These are phyloP conservation scores for Saturnispora gosingensis DNA, from an alignment of 805 yeast genomes.

Conservation along the genomic window DNA sequence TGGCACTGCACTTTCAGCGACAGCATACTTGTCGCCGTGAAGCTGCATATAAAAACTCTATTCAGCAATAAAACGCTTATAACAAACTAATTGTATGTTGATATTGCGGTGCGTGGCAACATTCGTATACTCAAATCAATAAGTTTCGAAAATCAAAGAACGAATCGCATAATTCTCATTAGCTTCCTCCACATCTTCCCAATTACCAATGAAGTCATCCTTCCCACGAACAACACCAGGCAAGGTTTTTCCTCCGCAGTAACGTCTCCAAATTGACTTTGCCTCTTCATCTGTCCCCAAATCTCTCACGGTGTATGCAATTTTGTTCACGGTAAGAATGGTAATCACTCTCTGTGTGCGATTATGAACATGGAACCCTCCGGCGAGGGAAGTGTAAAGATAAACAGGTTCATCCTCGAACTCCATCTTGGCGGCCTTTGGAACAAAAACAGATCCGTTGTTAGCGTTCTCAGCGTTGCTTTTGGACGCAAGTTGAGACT, in stretches of 20 bases:
- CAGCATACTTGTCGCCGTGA: too few species aligned
- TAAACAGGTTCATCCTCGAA: slow-evolving; percentile 55
- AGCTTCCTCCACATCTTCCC: slow-evolving; percentile 78
- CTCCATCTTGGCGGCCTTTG: slow-evolving; percentile 26
- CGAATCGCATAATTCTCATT: slow-evolving; percentile 67
- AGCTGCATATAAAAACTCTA: neutral
- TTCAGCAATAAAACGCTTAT: neutral
- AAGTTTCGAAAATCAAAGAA: slow-evolving; percentile 56
- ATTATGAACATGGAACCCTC: slow-evolving; percentile 71
- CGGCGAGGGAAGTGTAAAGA: slow-evolving; percentile 78
- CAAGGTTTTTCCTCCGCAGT: slow-evolving; percentile 58
- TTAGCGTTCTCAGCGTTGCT: neutral
- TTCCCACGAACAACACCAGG: slow-evolving; percentile 83
- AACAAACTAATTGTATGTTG: neutral
- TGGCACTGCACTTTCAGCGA: too few species aligned
- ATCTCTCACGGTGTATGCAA: slow-evolving; percentile 62
- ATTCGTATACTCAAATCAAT: slow-evolving; percentile 23
- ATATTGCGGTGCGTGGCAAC: neutral
- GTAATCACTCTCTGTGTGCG: slow-evolving; percentile 70
- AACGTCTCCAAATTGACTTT: slow-evolving; percentile 72
- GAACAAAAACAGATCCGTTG: slow-evolving; percentile 25
- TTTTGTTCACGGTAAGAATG: slow-evolving; percentile 63
- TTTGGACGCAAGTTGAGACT: neutral
- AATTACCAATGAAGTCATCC: slow-evolving; percentile 76
- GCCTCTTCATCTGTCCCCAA: slow-evolving; percentile 85